phyloP scores from a whole-genome alignment of 139 green algal species.

The Coelastrella sp. region DNA sequence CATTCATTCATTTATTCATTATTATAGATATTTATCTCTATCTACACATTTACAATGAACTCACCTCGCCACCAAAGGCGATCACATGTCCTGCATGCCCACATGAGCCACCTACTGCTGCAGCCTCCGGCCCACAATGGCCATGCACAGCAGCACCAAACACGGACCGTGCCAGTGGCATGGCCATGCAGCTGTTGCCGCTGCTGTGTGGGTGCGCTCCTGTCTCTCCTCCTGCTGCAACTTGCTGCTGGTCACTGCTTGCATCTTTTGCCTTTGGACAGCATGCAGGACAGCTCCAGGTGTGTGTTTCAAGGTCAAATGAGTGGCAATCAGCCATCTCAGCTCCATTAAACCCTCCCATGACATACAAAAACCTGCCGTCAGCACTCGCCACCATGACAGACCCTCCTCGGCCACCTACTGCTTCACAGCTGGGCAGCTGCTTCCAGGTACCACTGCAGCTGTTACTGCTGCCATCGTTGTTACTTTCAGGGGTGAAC shows the following conservation, averaged over 20 bases:
- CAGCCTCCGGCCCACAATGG: background rate
- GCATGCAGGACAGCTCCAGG: constrained; percentile 48
- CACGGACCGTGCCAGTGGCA: constrained; percentile 53
- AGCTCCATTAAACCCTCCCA: constrained; percentile 62
- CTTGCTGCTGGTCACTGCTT: background rate
- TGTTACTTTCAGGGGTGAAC: constrained; percentile 49
- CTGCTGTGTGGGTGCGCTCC: background rate
- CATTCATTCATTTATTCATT: no score
- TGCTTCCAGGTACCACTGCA: constrained; percentile 50
- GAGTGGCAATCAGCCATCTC: constrained; percentile 46
- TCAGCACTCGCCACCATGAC: constrained; percentile 13
- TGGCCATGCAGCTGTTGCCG: background rate
- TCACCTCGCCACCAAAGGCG: constrained; percentile 70
- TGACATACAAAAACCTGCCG: constrained; percentile 46
- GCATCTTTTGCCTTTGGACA: background rate
- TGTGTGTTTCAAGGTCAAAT: constrained; percentile 23
- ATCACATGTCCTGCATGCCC: constrained; percentile 41
- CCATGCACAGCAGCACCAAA: constrained; percentile 54
- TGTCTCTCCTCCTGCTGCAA: background rate
- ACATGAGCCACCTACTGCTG: constrained; percentile 36
- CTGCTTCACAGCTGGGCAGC: constrained; percentile 49
- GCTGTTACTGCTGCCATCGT: background rate
- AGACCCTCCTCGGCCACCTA: constrained; percentile 49
- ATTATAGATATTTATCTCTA: no score
- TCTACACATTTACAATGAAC: no score